Evolutionary conservation across 805 yeast genomes (phyloP).

Genomic region (Cyberlindnera meyerae): DNA sequence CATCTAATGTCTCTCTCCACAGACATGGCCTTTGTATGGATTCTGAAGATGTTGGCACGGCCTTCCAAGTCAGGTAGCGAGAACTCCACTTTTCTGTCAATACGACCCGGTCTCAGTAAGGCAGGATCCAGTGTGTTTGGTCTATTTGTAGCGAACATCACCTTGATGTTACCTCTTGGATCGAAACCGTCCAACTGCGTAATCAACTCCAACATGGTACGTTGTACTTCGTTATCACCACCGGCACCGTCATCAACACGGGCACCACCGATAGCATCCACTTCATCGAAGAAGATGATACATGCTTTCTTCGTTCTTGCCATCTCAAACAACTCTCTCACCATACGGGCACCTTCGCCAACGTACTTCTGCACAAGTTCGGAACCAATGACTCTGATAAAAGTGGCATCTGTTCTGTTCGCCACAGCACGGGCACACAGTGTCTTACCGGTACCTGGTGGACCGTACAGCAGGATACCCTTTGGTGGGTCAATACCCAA

Average conservation of each 20-base stretch:
- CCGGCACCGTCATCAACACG: constrained; percentile 99
- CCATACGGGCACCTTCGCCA: constrained; percentile 99
- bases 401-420: constrained; percentile 97
- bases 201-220: constrained; percentile 97
- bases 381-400: constrained; percentile 96
- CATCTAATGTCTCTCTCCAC: constrained; percentile 96
- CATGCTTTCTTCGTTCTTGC: constrained; percentile 98
- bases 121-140: constrained; percentile 99
- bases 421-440: constrained; percentile 99
- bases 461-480: constrained; percentile 94
- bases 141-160: constrained; percentile 98
- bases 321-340: constrained; percentile 97
- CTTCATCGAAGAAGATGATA: constrained; percentile 95
- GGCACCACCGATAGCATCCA: constrained; percentile 99
- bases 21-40: constrained; percentile 96
- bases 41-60: constrained; percentile 94
- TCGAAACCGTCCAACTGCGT: constrained; percentile 98
- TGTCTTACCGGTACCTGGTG: constrained; percentile 99
- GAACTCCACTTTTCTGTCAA: constrained; percentile 97
- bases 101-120: constrained; percentile 94
- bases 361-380: constrained; percentile 97
- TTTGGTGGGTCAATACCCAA: constrained; percentile 99
- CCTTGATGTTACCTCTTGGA: constrained; percentile 97
- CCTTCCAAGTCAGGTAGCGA: constrained; percentile 96
- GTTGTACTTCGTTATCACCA: constrained; percentile 97